Percentiles rank a stretch among this genome's conserved stretches.
Evolutionary conservation across 1,284 basidiomycete genomes (phyloP).

Genomic region (Ganoderma multipileum): DNA sequence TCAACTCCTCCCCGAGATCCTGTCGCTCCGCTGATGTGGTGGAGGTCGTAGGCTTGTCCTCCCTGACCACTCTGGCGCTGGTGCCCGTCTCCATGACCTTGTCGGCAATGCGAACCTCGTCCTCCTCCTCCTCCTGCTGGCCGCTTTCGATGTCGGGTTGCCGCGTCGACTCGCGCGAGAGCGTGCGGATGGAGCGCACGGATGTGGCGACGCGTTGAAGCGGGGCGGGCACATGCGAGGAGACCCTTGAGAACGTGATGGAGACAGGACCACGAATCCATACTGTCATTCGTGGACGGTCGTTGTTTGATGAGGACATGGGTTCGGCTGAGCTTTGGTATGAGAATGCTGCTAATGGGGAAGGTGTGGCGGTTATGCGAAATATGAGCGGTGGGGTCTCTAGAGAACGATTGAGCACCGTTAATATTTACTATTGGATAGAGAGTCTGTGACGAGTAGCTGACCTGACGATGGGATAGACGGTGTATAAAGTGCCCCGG

Average conservation of each 20-base stretch:
- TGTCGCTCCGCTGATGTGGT: neutral
- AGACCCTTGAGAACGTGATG: neutral
- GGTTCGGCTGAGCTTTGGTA: neutral
- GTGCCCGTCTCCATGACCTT: neutral
- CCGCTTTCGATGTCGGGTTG: neutral
- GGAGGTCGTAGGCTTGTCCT: neutral
- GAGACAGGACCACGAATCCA: neutral
- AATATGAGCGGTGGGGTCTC: neutral
- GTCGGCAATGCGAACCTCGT: neutral
- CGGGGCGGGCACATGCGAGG: neutral
- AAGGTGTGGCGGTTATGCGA: neutral
- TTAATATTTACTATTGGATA: neutral
- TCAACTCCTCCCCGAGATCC: neutral
- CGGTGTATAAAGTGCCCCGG: neutral
- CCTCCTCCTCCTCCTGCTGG: neutral
- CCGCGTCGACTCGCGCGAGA: neutral
- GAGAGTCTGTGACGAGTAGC: neutral
- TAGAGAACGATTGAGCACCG: neutral
- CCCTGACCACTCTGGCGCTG: neutral
- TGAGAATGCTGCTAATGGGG: neutral
- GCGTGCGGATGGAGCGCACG: neutral
- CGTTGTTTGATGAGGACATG: neutral
- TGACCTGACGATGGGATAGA: neutral
- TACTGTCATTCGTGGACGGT: neutral
- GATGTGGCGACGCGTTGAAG: slow-evolving; percentile 1